These are phyloP conservation scores for Bidens hawaiensis DNA, from an alignment of 140 eudicot genomes.

Conservation along the genomic window DNA sequence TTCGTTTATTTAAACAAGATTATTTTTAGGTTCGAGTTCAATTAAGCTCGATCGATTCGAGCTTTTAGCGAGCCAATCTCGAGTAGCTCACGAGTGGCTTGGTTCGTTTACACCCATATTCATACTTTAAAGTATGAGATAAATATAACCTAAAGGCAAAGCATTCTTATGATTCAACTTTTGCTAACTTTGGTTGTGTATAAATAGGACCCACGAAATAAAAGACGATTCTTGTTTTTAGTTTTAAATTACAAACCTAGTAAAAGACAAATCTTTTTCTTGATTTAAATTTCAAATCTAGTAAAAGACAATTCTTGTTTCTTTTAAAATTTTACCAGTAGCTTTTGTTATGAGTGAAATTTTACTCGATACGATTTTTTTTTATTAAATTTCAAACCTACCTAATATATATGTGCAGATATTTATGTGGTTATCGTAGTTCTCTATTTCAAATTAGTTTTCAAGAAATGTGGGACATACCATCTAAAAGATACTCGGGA, in stretches of 20 bases:
- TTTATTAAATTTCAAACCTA: too few species aligned
- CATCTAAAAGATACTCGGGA: constrained; percentile 81
- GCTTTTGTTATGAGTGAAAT: too few species aligned
- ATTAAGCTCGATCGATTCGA: too few species aligned
- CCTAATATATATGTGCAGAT: background rate
- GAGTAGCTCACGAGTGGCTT: too few species aligned
- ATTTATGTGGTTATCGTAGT: background rate
- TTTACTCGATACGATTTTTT: too few species aligned
- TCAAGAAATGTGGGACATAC: constrained; percentile 29
- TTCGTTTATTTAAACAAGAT: too few species aligned
- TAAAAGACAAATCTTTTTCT: background rate
- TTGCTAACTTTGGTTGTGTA: background rate
- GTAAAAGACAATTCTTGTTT: background rate
- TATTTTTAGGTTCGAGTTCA: too few species aligned
- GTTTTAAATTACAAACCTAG: background rate
- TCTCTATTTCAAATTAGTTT: background rate
- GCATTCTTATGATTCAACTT: background rate
- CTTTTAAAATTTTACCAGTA: too few species aligned
- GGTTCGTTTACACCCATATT: too few species aligned
- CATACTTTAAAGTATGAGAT: background rate
- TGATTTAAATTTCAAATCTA: background rate
- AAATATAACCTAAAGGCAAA: background rate
- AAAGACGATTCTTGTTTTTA: background rate
- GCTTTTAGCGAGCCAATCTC: too few species aligned
- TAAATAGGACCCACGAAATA: background rate